Evolutionary conservation across 73 alveolate species (phyloP).

Genomic region (Uronychia setigera): DNA sequence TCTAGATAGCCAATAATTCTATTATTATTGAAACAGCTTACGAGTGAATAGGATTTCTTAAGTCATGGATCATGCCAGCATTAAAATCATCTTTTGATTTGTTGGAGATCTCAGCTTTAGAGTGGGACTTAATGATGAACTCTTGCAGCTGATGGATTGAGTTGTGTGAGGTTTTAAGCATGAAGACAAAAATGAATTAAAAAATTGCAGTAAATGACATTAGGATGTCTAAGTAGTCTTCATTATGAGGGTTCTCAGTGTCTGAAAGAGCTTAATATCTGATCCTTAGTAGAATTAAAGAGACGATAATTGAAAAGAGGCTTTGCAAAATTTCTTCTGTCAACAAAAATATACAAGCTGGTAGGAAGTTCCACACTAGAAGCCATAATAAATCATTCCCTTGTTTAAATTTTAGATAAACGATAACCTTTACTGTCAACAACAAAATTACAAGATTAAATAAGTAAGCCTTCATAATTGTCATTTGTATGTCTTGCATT

Average conservation of each 20-base stretch:
- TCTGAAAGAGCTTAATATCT: neutral
- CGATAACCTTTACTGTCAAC: neutral
- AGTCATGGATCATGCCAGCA: slow-evolving; percentile 17
- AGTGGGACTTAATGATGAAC: neutral
- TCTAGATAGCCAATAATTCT: neutral
- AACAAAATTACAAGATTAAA: neutral
- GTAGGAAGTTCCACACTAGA: neutral
- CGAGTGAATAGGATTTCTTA: slow-evolving; percentile 3
- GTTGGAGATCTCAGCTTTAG: neutral
- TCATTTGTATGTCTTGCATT: neutral
- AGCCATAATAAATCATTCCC: neutral
- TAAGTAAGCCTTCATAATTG: neutral
- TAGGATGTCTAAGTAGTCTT: neutral
- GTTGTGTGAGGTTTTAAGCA: neutral
- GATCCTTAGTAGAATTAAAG: neutral
- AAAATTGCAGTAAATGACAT: neutral
- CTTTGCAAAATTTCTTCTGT: neutral
- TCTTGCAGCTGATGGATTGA: neutral
- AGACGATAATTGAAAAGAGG: neutral
- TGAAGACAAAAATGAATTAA: neutral
- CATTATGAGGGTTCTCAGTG: neutral
- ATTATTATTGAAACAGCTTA: neutral
- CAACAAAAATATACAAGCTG: neutral
- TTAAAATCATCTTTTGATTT: neutral
- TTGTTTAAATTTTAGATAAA: too few relatives aligned